Percentiles rank a stretch among this genome's conserved stretches.
Conservation (phyloP, 2,329 filamentous ascomycete genomes). For the Lasiodiplodia sp. region DNA sequence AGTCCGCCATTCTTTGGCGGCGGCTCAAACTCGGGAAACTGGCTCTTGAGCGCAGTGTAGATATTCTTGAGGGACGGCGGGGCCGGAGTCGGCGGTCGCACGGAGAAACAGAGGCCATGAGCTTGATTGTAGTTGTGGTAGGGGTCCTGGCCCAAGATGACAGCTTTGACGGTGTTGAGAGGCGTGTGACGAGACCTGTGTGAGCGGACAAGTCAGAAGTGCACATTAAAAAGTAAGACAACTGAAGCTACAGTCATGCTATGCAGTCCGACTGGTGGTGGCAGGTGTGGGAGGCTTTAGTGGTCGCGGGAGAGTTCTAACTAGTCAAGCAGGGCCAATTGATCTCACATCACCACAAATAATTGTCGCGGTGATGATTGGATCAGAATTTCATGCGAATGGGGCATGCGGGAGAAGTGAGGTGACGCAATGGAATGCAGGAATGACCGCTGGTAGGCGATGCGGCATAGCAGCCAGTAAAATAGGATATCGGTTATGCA, state of each 20-base stretch:
- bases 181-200: conserved; percentile 91
- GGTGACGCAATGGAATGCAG: neutral
- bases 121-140: conserved; percentile 97
- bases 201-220: conserved; percentile 1
- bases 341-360: neutral
- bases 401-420: neutral
- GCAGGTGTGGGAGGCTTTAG: neutral
- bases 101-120: conserved; percentile 94
- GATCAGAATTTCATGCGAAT: neutral
- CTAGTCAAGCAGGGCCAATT: neutral
- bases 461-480: conserved; percentile 9
- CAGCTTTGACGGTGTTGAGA: conserved; percentile 84
- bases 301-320: neutral
- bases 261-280: neutral
- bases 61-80: conserved; percentile 94
- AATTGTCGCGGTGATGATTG: neutral
- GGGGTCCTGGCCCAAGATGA: conserved; percentile 94
- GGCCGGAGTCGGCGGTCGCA: conserved; percentile 84
- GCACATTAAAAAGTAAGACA: neutral
- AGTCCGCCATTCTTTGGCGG: conserved; percentile 82
- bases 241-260: neutral
- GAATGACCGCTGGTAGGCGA: neutral
- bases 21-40: conserved; percentile 80
- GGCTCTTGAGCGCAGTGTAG: conserved; percentile 84
- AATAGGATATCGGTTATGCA: neutral